Evolutionary conservation across 2,329 filamentous ascomycete genomes (phyloP).

Genomic region (Pezicula radicicola): DNA sequence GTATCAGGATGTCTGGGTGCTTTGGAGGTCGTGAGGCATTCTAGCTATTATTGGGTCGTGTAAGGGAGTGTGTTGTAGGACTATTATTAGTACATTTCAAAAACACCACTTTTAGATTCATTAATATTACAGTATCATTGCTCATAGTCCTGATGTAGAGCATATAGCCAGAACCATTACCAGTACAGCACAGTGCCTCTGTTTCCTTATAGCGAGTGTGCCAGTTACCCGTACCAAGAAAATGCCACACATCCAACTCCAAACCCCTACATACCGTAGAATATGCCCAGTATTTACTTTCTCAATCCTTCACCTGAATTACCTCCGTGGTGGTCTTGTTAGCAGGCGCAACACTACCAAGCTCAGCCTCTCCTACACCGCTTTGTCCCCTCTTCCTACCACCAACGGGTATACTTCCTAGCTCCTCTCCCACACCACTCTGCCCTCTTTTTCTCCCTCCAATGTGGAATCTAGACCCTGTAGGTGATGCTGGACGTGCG

Average conservation of each 20-base stretch:
- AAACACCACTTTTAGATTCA: not conserved
- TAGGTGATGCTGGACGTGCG: conserved; percentile 31
- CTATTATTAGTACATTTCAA: no score
- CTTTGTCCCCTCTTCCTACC: conserved; percentile 14
- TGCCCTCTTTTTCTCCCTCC: conserved; percentile 70
- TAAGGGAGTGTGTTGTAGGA: no score
- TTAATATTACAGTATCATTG: conserved; percentile 15
- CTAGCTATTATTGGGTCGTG: no score
- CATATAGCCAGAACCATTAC: not conserved
- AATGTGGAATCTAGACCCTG: conserved; percentile 61
- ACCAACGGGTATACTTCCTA: conserved; percentile 54
- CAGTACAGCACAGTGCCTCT: not conserved
- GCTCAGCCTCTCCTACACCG: conserved; percentile 35
- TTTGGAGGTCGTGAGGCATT: no score
- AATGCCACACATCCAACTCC: not conserved
- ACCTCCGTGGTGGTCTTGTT: no score
- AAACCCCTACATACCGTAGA: no score
- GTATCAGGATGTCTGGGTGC: no score
- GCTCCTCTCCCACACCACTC: conserved; percentile 67
- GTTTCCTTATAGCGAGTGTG: conserved; percentile 10
- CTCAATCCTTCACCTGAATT: no score
- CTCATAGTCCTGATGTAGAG: not conserved
- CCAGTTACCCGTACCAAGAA: conserved; percentile 3
- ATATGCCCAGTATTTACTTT: no score
- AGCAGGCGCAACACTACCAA: not conserved